Evolutionary conservation across 1,284 basidiomycete genomes (phyloP), one percentile per base, ranked within the genome.

Genomic region (Leucoagaricus sp.): DNA sequence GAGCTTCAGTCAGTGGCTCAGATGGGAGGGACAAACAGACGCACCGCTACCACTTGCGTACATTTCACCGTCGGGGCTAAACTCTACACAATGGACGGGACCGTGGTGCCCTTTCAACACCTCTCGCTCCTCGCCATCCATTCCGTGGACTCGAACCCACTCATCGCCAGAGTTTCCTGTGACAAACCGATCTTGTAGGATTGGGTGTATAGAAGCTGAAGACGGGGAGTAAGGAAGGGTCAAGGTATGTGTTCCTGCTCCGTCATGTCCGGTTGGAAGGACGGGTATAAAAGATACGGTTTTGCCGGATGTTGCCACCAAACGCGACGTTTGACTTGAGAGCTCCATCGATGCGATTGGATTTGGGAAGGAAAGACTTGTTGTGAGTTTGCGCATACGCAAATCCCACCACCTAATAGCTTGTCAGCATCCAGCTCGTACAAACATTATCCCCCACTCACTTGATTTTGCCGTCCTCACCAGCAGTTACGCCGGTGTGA

Each of bases 71-170:
- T 99, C 96, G 0, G 96, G 97, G 68, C 90, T 93, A 75, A 91
- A 99, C 63, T 91, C 89, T 40, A 97, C 91, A 59, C 91, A 93
- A 66, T 97, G 94, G 10, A 97, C 96, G 12, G 96, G 96, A 13
- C 96, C 96, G 69, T 99, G 96, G 70, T 99, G 97, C 5, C 96
- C 96, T 73, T 98, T 98, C 64, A 96, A 83, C 55, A 98, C 85
- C 60, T 98, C 96, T 60, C 84, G 76, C 75, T 98, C 94, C 68
- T 88, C 84, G 1, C 93, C 96, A n/a, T 89, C 84, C 66, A 94
- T 87, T 41, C 92, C 91, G 69, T 98, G 96, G 31, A 98, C 86
- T 41, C 96, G 81, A 21, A 99, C 95, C 97, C 97, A 99, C 62
- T 97, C 95, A 72, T 99, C 97, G 10, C 80, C 83, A 41, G 83